A percentile compares a stretch with the other conserved stretches of the same genome.
phyloP scores from a whole-genome alignment of 2,329 filamentous ascomycete genomes.

The Xylariales sp. region DNA sequence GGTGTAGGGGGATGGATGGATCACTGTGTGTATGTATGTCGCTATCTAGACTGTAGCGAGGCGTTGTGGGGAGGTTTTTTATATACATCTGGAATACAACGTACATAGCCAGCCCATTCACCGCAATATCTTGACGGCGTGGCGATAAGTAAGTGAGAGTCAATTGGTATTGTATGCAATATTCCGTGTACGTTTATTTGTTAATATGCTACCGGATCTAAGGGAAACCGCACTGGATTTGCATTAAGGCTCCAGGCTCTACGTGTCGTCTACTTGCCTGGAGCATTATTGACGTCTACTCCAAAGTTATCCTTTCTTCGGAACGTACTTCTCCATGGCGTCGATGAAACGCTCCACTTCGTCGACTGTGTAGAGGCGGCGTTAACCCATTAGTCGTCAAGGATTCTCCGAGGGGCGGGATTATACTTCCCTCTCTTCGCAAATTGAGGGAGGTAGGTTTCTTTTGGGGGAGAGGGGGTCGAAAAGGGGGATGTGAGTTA shows the following conservation, averaged over 20 bases:
- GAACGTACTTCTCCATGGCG: slow-evolving; percentile 62
- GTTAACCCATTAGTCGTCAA: slow-evolving; percentile 4
- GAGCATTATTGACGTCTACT: neutral
- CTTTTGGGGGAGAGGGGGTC: neutral
- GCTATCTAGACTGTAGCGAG: slow-evolving; percentile 23
- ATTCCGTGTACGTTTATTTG: neutral
- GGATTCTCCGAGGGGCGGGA: neutral
- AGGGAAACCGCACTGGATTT: no score
- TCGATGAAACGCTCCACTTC: slow-evolving; percentile 66
- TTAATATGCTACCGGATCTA: no score
- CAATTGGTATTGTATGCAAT: neutral
- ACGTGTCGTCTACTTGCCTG: neutral
- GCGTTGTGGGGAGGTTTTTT: slow-evolving; percentile 1
- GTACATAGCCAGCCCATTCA: slow-evolving; percentile 9
- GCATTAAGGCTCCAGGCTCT: neutral
- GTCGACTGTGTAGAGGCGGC: slow-evolving; percentile 57
- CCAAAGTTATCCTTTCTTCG: slow-evolving; percentile 34
- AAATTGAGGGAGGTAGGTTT: no score
- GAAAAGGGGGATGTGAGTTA: neutral
- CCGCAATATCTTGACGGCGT: neutral
- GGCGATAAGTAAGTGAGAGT: neutral
- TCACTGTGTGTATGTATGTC: slow-evolving; percentile 2
- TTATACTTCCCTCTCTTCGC: neutral
- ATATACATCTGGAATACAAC: slow-evolving; percentile 2
- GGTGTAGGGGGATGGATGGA: no score